A percentile compares a stretch with the other conserved stretches of the same genome.
Conservation (phyloP, 345 rosid species). For the Firmiana major region DNA sequence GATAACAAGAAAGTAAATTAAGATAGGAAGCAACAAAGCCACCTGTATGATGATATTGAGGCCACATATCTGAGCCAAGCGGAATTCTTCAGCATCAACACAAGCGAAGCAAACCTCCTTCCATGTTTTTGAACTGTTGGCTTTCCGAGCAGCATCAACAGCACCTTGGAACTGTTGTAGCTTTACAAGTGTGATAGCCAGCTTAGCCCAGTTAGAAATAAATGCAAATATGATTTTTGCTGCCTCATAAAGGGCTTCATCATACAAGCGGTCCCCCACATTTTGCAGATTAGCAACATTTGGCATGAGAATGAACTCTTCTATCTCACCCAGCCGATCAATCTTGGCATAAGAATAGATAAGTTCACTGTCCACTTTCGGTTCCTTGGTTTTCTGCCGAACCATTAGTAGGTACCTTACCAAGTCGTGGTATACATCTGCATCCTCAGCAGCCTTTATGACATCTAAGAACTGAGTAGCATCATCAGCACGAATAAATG, state of each 20-base stretch:
- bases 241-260: slow-evolving; percentile 84
- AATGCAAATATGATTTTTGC: slow-evolving; percentile 89
- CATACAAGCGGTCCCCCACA: slow-evolving; percentile 90
- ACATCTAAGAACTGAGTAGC: slow-evolving; percentile 71
- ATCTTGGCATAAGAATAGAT: slow-evolving; percentile 94
- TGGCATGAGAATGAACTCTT: slow-evolving; percentile 94
- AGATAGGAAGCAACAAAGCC: background rate
- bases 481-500: slow-evolving; percentile 89
- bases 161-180: slow-evolving; percentile 94
- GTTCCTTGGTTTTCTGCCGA: slow-evolving; percentile 87
- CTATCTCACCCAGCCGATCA: slow-evolving; percentile 76
- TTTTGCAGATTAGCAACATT: slow-evolving; percentile 90
- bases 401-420: slow-evolving; percentile 92
- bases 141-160: slow-evolving; percentile 97
- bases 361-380: slow-evolving; percentile 88
- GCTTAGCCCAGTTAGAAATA: slow-evolving; percentile 95
- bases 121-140: slow-evolving; percentile 98
- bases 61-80: slow-evolving; percentile 93
- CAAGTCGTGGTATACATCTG: slow-evolving; percentile 83
- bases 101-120: slow-evolving; percentile 98
- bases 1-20: background rate
- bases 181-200: slow-evolving; percentile 89
- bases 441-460: slow-evolving; percentile 65
- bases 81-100: slow-evolving; percentile 96
- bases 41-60: slow-evolving; percentile 94